Evolutionary conservation across 164 flowering plant genomes (phyloP), one percentile per base, ranked within the genome.

Genomic region (Magnolia kwangsiensis): DNA sequence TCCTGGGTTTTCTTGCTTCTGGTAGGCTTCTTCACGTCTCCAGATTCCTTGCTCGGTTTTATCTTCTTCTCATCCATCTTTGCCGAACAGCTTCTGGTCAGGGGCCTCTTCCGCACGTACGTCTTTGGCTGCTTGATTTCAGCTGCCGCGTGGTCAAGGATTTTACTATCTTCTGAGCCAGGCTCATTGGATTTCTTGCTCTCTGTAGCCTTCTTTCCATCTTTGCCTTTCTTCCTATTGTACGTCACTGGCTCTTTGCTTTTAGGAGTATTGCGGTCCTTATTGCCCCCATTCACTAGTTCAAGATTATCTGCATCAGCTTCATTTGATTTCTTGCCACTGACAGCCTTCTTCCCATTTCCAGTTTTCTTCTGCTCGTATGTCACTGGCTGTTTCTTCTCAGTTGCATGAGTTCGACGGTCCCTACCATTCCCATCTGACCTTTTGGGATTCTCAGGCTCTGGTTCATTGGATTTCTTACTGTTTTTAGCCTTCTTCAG

Each of bases 331-430:
- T 55, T 55, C 61, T 55, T 55, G 61, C 61, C 10, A 19, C 61
- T 16, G 2, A 3, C 18, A 0, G 61, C 61, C 61, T 14, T 37
- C 45, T 37, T 55, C 61, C 61, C 61, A 72, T 45, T 76, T 51
- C 73, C 71, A 68, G 80, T 51, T 24, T 73, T 78, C 81, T 55
- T 77, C 37, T 74, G 23, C 82, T 82, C 81, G 27, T 14, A 55
- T 3, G 13, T 55, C 61, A 55, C 23, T 21, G 51, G 58, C 51
- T 45, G 66, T 50, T 67, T 64, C n/a, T 18, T 29, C 49, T 72
- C 63, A 18, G 10, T 27, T 23, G 31, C 8, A 37, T 49, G 55
- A 74, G 55, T 37, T 23, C 10, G 73, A 31, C 55, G 51, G 11
- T 51, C 18, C 61, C 61, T 55, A 16, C 61, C 13, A 55, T 55